These are phyloP conservation scores for Boletus vinaceobasis DNA, from an alignment of 768 basidiomycete species.

Conservation along the genomic window DNA sequence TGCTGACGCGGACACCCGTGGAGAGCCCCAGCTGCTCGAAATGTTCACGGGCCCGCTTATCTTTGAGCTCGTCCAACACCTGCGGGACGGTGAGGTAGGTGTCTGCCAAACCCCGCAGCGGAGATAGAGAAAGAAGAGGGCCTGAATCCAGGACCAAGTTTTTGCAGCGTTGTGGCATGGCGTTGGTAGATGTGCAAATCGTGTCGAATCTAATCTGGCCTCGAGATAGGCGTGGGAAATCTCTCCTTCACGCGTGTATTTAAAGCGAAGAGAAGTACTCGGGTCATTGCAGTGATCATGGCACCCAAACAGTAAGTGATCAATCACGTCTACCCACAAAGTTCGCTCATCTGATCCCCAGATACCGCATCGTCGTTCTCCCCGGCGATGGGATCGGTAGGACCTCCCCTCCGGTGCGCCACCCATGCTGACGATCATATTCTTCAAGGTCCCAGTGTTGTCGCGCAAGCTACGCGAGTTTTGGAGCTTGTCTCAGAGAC, in stretches of 20 bases:
- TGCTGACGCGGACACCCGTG: constrained; percentile 70
- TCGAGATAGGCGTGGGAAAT: constrained; percentile 9
- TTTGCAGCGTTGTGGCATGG: constrained; percentile 53
- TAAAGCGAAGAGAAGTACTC: neutral
- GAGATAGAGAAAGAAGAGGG: constrained; percentile 83
- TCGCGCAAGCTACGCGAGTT: constrained; percentile 79
- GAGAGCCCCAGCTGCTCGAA: constrained; percentile 74
- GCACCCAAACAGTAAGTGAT: constrained; percentile 41
- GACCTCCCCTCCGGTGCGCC: constrained; percentile 10
- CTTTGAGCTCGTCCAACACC: constrained; percentile 86
- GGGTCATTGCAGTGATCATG: constrained; percentile 28
- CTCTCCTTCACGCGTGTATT: neutral
- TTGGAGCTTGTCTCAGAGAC: constrained; percentile 66
- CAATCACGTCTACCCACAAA: constrained; percentile 8
- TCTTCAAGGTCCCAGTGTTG: constrained; percentile 80
- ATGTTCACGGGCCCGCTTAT: constrained; percentile 83
- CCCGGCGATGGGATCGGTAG: constrained; percentile 97
- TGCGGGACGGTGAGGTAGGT: constrained; percentile 87
- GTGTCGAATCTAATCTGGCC: constrained; percentile 4
- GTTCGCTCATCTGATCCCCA: constrained; percentile 27
- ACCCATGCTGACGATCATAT: neutral
- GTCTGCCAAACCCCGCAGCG: constrained; percentile 84
- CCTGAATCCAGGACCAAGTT: constrained; percentile 91
- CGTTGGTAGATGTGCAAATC: neutral
- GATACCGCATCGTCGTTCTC: constrained; percentile 85